These are phyloP conservation scores for Trametes villosa DNA, from an alignment of 768 basidiomycete genomes.

Conservation along the genomic window DNA sequence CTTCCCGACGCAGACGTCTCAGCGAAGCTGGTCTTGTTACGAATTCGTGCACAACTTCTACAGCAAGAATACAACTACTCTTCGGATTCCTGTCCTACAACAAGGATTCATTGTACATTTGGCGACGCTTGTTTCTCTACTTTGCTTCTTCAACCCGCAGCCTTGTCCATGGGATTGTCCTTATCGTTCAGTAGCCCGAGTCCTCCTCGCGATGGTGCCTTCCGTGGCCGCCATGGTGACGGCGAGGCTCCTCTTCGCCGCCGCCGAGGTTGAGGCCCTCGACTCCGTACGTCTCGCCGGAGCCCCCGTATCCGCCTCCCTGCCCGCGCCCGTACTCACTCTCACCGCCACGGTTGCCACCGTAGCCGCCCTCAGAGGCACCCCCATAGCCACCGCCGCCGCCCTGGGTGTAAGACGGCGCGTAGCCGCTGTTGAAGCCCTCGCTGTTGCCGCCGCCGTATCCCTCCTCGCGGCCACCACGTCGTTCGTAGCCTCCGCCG, in stretches of 20 bases:
- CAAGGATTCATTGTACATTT: too few relatives aligned
- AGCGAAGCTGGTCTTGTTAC: too few relatives aligned
- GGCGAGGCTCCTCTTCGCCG: slow-evolving; percentile 33
- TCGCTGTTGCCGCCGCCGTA: slow-evolving; percentile 8
- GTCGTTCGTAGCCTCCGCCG: neutral
- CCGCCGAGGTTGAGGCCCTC: slow-evolving; percentile 54
- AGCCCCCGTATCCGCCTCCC: slow-evolving; percentile 10
- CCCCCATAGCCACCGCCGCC: slow-evolving; percentile 11
- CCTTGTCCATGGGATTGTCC: too few relatives aligned
- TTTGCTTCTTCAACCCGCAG: too few relatives aligned
- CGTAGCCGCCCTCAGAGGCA: slow-evolving; percentile 6
- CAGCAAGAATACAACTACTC: too few relatives aligned
- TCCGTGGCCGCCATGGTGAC: slow-evolving; percentile 17
- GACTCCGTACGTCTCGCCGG: slow-evolving; percentile 55
- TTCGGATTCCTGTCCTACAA: too few relatives aligned
- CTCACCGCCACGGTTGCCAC: slow-evolving; percentile 21
- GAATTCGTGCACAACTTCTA: too few relatives aligned
- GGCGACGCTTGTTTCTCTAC: too few relatives aligned
- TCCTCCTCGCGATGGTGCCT: slow-evolving; percentile 16
- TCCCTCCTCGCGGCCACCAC: slow-evolving; percentile 6
- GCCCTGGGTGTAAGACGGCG: slow-evolving; percentile 6
- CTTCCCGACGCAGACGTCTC: too few relatives aligned
- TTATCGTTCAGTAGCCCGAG: too few relatives aligned
- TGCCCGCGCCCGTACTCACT: neutral
- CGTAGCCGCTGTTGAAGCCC: neutral